Evolutionary conservation across 2,329 filamentous ascomycete species (phyloP).

Genomic region (Claviceps fusiformis): DNA sequence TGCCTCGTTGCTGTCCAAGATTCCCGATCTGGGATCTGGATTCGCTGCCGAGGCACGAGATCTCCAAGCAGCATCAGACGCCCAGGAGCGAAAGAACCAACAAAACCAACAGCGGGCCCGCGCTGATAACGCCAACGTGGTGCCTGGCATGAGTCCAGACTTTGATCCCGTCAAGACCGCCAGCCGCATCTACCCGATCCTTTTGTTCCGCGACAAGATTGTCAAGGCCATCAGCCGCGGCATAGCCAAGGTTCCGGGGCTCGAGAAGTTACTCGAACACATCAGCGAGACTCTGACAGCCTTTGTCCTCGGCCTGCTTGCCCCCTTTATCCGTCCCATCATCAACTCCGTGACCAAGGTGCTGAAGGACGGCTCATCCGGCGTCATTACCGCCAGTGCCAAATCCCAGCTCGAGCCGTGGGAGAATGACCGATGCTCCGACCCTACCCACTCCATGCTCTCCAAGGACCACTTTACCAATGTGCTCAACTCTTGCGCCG

Average conservation of each 20-base stretch:
- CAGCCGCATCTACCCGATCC: conserved; percentile 81
- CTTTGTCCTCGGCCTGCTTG: conserved; percentile 80
- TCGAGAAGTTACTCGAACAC: conserved; percentile 82
- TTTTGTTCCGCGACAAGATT: conserved; percentile 87
- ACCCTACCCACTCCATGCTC: conserved; percentile 72
- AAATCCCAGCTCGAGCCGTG: conserved; percentile 69
- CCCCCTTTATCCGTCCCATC: conserved; percentile 83
- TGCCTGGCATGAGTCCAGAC: conserved; percentile 60
- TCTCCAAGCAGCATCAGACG: conserved; percentile 46
- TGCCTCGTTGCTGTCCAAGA: conserved; percentile 57
- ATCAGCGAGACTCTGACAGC: conserved; percentile 87
- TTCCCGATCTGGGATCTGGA: conserved; percentile 56
- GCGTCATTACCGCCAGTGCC: conserved; percentile 52
- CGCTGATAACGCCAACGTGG: conserved; percentile 37
- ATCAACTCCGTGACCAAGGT: conserved; percentile 76
- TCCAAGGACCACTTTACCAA: conserved; percentile 80
- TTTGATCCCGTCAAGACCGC: conserved; percentile 70
- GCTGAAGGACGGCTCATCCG: conserved; percentile 73
- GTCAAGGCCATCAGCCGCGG: conserved; percentile 74
- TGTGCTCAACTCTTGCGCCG: conserved; percentile 63
- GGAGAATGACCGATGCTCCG: conserved; percentile 60
- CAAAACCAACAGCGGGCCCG: conserved; percentile 28
- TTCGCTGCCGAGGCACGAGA: conserved; percentile 53
- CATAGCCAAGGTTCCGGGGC: conserved; percentile 81
- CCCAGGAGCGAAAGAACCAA: conserved; percentile 48